Evolutionary conservation across 2,329 filamentous ascomycete genomes (phyloP).

Genomic region (Mycosphaerella arachidis): DNA sequence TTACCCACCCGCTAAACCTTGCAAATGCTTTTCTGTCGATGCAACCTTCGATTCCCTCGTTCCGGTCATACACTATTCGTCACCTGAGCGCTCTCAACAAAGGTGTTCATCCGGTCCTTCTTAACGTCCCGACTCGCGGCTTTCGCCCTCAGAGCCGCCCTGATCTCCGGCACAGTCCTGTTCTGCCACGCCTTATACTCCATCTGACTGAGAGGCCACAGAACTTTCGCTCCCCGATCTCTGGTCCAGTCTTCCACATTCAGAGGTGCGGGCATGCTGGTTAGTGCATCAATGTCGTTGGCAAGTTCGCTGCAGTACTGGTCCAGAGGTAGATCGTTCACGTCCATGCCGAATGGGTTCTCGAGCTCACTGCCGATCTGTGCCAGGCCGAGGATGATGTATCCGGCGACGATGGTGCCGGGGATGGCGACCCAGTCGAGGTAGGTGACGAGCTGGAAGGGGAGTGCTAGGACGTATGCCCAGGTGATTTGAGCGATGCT

Average conservation of each 20-base stretch:
- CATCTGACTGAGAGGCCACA: slow-evolving; percentile 52
- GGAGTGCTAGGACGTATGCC: slow-evolving; percentile 74
- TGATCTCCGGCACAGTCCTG: slow-evolving; percentile 38
- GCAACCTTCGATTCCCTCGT: not conserved
- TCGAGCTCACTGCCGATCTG: slow-evolving; percentile 77
- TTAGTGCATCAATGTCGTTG: slow-evolving; percentile 69
- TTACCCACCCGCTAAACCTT: not conserved
- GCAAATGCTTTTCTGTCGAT: not conserved
- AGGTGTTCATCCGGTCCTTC: slow-evolving; percentile 21
- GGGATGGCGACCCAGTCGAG: slow-evolving; percentile 74
- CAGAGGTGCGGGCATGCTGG: slow-evolving; percentile 50
- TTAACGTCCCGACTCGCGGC: slow-evolving; percentile 28
- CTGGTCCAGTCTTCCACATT: slow-evolving; percentile 50
- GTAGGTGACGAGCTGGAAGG: slow-evolving; percentile 67
- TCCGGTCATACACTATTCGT: slow-evolving; percentile 4
- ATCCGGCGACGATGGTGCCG: slow-evolving; percentile 62
- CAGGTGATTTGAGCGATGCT: slow-evolving; percentile 82
- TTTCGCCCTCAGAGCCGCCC: slow-evolving; percentile 42
- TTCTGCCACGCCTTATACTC: slow-evolving; percentile 37
- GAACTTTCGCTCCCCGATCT: slow-evolving; percentile 47
- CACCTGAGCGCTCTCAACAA: slow-evolving; percentile 16
- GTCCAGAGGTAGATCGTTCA: slow-evolving; percentile 76
- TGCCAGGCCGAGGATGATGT: slow-evolving; percentile 76
- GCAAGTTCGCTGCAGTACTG: slow-evolving; percentile 71
- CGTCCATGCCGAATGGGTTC: slow-evolving; percentile 78